These are phyloP conservation scores for Naganishia vaughanmartiniae DNA, from an alignment of 768 basidiomycete genomes.

Conservation along the genomic window DNA sequence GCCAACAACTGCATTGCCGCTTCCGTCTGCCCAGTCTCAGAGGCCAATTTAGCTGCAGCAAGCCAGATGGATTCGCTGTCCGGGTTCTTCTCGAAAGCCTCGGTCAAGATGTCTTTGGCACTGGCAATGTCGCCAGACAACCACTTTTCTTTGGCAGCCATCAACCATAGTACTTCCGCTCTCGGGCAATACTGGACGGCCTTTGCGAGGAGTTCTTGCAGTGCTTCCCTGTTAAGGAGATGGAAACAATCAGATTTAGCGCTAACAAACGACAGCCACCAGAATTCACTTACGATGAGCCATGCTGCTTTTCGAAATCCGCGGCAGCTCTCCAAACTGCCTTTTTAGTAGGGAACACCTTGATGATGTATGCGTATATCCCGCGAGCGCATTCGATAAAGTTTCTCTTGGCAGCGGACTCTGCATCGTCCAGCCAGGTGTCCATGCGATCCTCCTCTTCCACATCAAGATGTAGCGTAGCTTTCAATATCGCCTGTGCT, in stretches of 20 bases:
- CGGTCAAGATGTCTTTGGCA: slow-evolving; percentile 83
- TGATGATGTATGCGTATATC: slow-evolving; percentile 83
- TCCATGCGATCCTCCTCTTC: slow-evolving; percentile 90
- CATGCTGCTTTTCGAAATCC: slow-evolving; percentile 87
- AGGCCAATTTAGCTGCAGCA: slow-evolving; percentile 93
- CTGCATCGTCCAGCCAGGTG: slow-evolving; percentile 89
- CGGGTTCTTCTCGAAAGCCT: slow-evolving; percentile 88
- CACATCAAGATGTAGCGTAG: slow-evolving; percentile 85
- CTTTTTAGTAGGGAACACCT: slow-evolving; percentile 81
- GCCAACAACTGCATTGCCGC: slow-evolving; percentile 82
- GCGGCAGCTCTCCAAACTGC: slow-evolving; percentile 88
- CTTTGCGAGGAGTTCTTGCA: slow-evolving; percentile 74
- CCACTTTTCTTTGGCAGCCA: slow-evolving; percentile 99
- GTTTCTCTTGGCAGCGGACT: slow-evolving; percentile 70
- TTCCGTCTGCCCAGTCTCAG: slow-evolving; percentile 85
- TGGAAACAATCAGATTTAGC: neutral
- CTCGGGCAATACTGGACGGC: slow-evolving; percentile 90
- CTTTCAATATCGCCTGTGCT: slow-evolving; percentile 91
- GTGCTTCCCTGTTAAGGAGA: slow-evolving; percentile 60
- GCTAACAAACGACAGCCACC: slow-evolving; percentile 4
- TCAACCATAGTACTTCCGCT: slow-evolving; percentile 94
- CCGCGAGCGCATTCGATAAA: slow-evolving; percentile 80
- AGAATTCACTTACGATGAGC: slow-evolving; percentile 62
- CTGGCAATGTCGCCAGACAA: slow-evolving; percentile 78
- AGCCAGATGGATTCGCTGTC: slow-evolving; percentile 98